phyloP scores from a whole-genome alignment of 805 yeast species.

The Ascoidea rubescens region DNA sequence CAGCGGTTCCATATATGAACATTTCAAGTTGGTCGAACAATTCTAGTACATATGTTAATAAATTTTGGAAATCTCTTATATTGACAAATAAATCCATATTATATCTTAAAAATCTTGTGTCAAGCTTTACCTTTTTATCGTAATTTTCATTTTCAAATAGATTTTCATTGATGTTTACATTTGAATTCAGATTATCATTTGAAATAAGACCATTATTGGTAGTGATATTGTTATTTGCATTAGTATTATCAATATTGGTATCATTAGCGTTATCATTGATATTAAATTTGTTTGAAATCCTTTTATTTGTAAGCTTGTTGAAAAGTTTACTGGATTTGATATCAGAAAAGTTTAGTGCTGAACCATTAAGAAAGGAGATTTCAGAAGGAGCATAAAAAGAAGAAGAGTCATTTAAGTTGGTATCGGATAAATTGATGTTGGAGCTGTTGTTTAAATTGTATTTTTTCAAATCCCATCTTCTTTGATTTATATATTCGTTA shows the following conservation, averaged over 20 bases:
- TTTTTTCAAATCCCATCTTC: constrained; percentile 6
- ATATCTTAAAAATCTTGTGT: constrained; percentile 13
- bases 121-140: constrained; percentile 13
- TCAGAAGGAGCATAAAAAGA: neutral
- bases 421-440: constrained; percentile 1
- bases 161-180: constrained; percentile 1
- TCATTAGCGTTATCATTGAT: too few species aligned
- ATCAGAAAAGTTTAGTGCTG: neutral
- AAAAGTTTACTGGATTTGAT: neutral
- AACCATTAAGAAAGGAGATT: too few species aligned
- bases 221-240: neutral
- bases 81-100: constrained; percentile 35
- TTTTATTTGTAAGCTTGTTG: too few species aligned
- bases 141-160: constrained; percentile 14
- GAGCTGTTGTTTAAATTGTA: constrained; percentile 1
- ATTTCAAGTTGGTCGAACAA: constrained; percentile 37
- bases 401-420: neutral
- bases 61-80: constrained; percentile 60
- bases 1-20: constrained; percentile 47
- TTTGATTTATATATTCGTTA: constrained; percentile 10
- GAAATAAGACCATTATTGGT: neutral
- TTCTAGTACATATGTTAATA: constrained; percentile 39
- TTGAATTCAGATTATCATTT: neutral
- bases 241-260: neutral
- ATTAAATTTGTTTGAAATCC: too few species aligned